Percentiles rank a stretch among this genome's conserved stretches.
Conservation (phyloP, 345 rosid species). For the Barbarea vulgaris region DNA sequence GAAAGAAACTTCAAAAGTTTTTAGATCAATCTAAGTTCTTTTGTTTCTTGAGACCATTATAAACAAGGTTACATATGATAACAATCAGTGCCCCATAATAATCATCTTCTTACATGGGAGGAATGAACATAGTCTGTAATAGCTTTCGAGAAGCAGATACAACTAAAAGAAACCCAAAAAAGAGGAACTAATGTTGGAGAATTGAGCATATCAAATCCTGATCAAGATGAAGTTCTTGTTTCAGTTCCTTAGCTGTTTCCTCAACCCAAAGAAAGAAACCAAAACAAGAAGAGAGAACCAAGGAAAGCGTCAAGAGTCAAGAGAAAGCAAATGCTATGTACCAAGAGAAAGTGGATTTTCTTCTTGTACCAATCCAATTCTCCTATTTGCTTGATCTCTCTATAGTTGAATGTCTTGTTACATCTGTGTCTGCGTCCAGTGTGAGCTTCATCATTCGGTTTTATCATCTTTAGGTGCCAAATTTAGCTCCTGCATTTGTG, state of each 20-base stretch:
- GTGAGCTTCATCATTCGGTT: constrained; percentile 26
- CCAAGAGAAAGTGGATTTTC: background rate
- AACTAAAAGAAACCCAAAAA: background rate
- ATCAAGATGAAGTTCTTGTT: constrained; percentile 51
- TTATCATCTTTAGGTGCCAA: constrained; percentile 53
- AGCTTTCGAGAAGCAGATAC: constrained; percentile 40
- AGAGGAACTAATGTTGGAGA: background rate
- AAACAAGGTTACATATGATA: background rate
- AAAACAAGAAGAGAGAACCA: constrained; percentile 42
- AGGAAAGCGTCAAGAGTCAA: constrained; percentile 36
- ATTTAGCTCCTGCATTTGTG: constrained; percentile 78
- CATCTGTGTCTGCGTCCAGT: background rate
- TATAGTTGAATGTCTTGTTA: constrained; percentile 18
- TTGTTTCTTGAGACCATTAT: background rate
- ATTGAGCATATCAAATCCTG: constrained; percentile 5
- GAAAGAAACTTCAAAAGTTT: background rate
- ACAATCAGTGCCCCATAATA: background rate
- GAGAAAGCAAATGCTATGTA: constrained; percentile 3
- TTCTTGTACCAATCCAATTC: constrained; percentile 30
- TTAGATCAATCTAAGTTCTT: background rate
- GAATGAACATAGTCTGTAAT: constrained; percentile 30
- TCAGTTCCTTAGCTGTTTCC: constrained; percentile 49
- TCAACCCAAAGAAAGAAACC: constrained; percentile 50
- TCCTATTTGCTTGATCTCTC: constrained; percentile 27
- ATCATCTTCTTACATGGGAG: constrained; percentile 40